These are phyloP conservation scores for Lentinula sp. DNA, from an alignment of 768 basidiomycete species.

Conservation along the genomic window DNA sequence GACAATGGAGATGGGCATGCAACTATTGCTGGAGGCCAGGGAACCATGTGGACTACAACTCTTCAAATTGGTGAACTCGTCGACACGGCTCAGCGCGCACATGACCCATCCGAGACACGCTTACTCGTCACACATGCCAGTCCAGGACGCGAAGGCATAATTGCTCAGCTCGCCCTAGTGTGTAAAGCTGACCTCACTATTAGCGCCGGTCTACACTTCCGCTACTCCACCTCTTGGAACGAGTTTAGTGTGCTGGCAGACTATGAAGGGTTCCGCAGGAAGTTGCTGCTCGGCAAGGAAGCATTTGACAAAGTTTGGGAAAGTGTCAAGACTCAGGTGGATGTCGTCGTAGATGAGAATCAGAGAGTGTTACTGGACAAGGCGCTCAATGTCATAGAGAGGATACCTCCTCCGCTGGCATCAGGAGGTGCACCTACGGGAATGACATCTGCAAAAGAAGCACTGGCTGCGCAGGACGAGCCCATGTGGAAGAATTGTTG, in stretches of 20 bases:
- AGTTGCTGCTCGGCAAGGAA: slow-evolving; percentile 73
- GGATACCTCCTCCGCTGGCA: slow-evolving; percentile 53
- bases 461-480: slow-evolving; percentile 55
- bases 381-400: slow-evolving; percentile 77
- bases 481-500: slow-evolving; percentile 98
- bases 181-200: slow-evolving; percentile 93
- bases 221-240: slow-evolving; percentile 93
- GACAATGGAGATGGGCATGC: slow-evolving; percentile 91
- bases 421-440: slow-evolving; percentile 26
- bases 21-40: slow-evolving; percentile 97
- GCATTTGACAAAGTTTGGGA: slow-evolving; percentile 93
- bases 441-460: slow-evolving; percentile 39
- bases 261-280: slow-evolving; percentile 81
- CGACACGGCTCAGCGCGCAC: slow-evolving; percentile 93
- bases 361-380: slow-evolving; percentile 88
- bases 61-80: slow-evolving; percentile 97
- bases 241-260: slow-evolving; percentile 92
- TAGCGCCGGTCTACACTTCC: slow-evolving; percentile 95
- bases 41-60: slow-evolving; percentile 98
- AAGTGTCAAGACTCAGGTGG: slow-evolving; percentile 85
- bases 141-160: slow-evolving; percentile 88
- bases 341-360: slow-evolving; percentile 84
- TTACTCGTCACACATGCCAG: slow-evolving; percentile 89
- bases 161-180: slow-evolving; percentile 83
- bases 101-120: slow-evolving; percentile 89